Conservation (phyloP, 306 rosid species). For the Cicer yamashitae region DNA sequence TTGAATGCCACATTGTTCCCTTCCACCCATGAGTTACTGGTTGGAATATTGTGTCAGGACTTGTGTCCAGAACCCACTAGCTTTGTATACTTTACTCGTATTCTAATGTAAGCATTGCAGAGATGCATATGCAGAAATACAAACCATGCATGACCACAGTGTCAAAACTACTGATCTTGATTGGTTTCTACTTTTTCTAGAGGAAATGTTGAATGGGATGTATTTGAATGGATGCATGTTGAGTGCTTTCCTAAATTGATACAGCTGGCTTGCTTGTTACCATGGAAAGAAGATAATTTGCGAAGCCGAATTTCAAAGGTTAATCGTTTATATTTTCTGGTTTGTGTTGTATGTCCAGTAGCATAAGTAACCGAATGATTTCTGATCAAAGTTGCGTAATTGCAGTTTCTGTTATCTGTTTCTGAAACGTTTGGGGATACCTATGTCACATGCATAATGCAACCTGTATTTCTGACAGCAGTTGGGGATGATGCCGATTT, state of each 20-base stretch:
- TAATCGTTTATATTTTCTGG: slow-evolving; percentile 31
- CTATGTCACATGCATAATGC: slow-evolving; percentile 79
- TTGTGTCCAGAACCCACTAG: slow-evolving; percentile 16
- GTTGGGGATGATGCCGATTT: slow-evolving; percentile 81
- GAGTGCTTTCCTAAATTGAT: slow-evolving; percentile 90
- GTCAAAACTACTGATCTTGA: slow-evolving; percentile 38
- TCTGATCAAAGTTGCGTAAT: slow-evolving; percentile 43
- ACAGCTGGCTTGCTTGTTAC: slow-evolving; percentile 79
- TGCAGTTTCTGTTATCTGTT: slow-evolving; percentile 87
- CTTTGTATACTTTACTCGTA: background rate
- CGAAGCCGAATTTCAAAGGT: slow-evolving; percentile 84
- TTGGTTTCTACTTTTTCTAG: slow-evolving; percentile 56
- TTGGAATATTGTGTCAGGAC: slow-evolving; percentile 30
- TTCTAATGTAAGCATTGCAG: slow-evolving; percentile 21
- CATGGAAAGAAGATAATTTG: slow-evolving; percentile 86
- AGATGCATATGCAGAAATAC: slow-evolving; percentile 8
- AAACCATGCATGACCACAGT: background rate
- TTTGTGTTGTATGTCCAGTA: slow-evolving; percentile 27
- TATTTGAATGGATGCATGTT: slow-evolving; percentile 92
- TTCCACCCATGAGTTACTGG: slow-evolving; percentile 12
- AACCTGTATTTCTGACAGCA: slow-evolving; percentile 85
- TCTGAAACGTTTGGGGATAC: slow-evolving; percentile 84
- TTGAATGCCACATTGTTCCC: slow-evolving; percentile 18
- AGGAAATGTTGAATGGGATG: slow-evolving; percentile 76
- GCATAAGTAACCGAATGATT: slow-evolving; percentile 38